Conservation (phyloP, 225 moss, liverwort and hornwort genomes). For the Polytrichum formosum region DNA sequence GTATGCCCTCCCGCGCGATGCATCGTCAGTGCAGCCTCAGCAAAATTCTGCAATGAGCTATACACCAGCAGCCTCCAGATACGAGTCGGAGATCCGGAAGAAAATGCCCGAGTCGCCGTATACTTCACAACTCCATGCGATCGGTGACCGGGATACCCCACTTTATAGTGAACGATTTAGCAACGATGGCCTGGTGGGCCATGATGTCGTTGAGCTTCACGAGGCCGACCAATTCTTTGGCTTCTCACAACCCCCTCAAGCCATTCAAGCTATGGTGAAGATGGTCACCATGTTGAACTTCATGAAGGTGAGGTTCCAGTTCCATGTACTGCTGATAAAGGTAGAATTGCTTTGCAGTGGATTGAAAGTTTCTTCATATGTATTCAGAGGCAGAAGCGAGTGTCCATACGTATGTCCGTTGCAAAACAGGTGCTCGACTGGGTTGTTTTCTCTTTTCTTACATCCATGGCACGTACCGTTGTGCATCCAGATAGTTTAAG, state of each 20-base stretch:
- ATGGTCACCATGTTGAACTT: constrained; percentile 99
- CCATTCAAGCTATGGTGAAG: constrained; percentile 85
- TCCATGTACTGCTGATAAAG: neutral
- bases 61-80: constrained; percentile 16
- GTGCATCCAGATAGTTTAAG: too few species aligned
- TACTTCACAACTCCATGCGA: constrained; percentile 16
- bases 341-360: too few species aligned
- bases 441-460: too few species aligned
- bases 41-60: constrained; percentile 11
- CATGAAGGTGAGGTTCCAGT: constrained; percentile 64
- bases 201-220: constrained; percentile 50
- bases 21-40: neutral
- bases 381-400: too few species aligned
- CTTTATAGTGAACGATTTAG: constrained; percentile 32
- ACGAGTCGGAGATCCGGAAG: constrained; percentile 33
- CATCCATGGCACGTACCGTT: too few species aligned
- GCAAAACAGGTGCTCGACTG: too few species aligned
- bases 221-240: constrained; percentile 24
- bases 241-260: constrained; percentile 43
- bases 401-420: too few species aligned
- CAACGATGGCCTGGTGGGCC: constrained; percentile 1
- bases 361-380: too few species aligned
- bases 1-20: constrained; percentile 12
- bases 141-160: constrained; percentile 20
- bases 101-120: constrained; percentile 28